These are phyloP conservation scores for Lecanoromycetidae sp. DNA, from an alignment of 2,329 filamentous ascomycete species.

Conservation along the genomic window DNA sequence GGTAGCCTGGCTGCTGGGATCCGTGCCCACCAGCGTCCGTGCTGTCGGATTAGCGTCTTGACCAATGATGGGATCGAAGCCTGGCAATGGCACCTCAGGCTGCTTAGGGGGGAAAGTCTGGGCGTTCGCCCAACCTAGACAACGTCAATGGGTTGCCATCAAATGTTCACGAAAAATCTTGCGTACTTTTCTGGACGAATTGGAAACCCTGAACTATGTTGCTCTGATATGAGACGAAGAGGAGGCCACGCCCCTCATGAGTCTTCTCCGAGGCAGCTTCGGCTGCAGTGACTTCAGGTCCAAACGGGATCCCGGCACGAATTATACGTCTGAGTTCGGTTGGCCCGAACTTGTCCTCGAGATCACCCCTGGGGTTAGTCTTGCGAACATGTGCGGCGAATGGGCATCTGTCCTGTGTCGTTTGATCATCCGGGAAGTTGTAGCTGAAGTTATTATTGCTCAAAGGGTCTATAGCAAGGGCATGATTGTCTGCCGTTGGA, in stretches of 20 bases:
- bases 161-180: neutral
- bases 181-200: conserved; percentile 29
- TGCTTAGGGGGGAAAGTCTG: conserved; percentile 20
- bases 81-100: conserved; percentile 16
- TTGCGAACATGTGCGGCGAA: conserved; percentile 39
- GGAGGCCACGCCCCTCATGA: conserved; percentile 31
- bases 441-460: conserved; percentile 30
- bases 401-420: conserved; percentile 30
- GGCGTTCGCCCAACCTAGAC: conserved; percentile 10
- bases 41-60: conserved; percentile 20
- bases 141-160: neutral
- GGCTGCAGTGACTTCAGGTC: conserved; percentile 27
- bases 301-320: conserved; percentile 36
- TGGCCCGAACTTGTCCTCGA: conserved; percentile 17
- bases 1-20: conserved; percentile 20
- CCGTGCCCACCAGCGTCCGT: conserved; percentile 21
- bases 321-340: conserved; percentile 26
- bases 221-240: conserved; percentile 38
- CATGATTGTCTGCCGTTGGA: conserved; percentile 24
- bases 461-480: conserved; percentile 23
- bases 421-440: conserved; percentile 14
- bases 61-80: conserved; percentile 30
- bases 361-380: conserved; percentile 33
- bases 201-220: conserved; percentile 31
- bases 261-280: conserved; percentile 25